A percentile compares a stretch with the other conserved stretches of the same genome.
Evolutionary conservation across 352 stramenopile genomes (phyloP).

Genomic region (Phytophthora rubi): DNA sequence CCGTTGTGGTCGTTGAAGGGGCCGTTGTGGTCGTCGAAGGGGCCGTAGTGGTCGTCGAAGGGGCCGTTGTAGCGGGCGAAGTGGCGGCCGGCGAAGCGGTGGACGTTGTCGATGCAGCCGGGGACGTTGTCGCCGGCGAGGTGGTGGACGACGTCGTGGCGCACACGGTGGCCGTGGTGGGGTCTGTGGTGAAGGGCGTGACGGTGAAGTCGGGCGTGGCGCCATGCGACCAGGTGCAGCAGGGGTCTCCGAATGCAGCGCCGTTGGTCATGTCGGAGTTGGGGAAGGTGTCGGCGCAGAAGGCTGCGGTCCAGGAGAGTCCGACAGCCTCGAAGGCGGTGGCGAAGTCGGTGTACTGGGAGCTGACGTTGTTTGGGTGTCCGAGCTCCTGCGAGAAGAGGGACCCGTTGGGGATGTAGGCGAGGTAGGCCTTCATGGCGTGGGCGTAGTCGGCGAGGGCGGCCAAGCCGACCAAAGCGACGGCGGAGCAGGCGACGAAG

Average conservation of each 20-base stretch:
- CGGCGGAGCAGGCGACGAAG: slow-evolving; percentile 7
- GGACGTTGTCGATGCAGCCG: background rate
- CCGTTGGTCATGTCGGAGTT: slow-evolving; percentile 34
- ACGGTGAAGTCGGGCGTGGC: slow-evolving; percentile 40
- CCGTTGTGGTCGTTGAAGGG: slow-evolving; percentile 21
- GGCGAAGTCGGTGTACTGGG: slow-evolving; percentile 41
- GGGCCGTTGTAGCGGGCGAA: too few relatives aligned
- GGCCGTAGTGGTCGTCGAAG: slow-evolving; percentile 2
- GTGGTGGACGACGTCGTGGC: slow-evolving; percentile 7
- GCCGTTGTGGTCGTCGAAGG: slow-evolving; percentile 24
- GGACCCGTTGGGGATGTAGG: slow-evolving; percentile 44
- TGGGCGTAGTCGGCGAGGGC: background rate
- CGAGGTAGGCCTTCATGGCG: slow-evolving; percentile 19
- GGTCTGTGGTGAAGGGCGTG: slow-evolving; percentile 26
- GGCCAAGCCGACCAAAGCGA: slow-evolving; percentile 1
- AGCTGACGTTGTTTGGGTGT: slow-evolving; percentile 36
- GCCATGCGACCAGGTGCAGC: slow-evolving; percentile 39
- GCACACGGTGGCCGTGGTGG: slow-evolving; percentile 24
- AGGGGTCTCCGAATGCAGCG: slow-evolving; percentile 44
- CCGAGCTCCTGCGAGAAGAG: slow-evolving; percentile 43
- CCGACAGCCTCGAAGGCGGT: slow-evolving; percentile 31
- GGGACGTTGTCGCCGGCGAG: slow-evolving; percentile 4
- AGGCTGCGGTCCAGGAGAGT: slow-evolving; percentile 23
- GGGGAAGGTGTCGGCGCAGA: slow-evolving; percentile 20
- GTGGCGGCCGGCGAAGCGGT: background rate